These are phyloP conservation scores for Ophiocordyceps camponoti-floridani DNA, from an alignment of 2,329 filamentous ascomycete genomes.

Conservation along the genomic window DNA sequence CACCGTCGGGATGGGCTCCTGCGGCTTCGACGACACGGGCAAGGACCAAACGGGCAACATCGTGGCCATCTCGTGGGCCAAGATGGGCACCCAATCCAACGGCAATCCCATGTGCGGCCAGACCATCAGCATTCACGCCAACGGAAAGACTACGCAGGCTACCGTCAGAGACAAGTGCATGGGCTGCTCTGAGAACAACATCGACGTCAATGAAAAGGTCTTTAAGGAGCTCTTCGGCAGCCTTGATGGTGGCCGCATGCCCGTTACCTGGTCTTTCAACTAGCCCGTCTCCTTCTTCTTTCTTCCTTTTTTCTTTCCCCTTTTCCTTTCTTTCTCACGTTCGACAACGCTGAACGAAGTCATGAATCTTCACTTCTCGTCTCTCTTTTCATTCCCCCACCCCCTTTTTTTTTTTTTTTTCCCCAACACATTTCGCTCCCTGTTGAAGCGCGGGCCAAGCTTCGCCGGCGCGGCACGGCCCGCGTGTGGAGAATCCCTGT, in stretches of 20 bases:
- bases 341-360: not conserved
- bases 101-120: constrained; percentile 53
- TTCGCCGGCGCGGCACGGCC: not conserved
- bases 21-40: constrained; percentile 44
- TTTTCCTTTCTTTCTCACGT: not conserved
- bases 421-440: not conserved
- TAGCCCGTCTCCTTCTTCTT: constrained; percentile 2
- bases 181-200: constrained; percentile 36
- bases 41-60: constrained; percentile 36
- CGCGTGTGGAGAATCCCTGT: no score
- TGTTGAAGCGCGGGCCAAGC: not conserved
- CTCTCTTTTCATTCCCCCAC: not conserved
- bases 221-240: constrained; percentile 34
- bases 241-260: constrained; percentile 23
- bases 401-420: not conserved
- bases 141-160: constrained; percentile 39
- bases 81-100: constrained; percentile 50
- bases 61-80: constrained; percentile 45
- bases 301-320: not conserved
- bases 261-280: constrained; percentile 28
- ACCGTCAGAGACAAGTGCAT: constrained; percentile 59
- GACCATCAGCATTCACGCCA: constrained; percentile 42
- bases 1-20: constrained; percentile 47
- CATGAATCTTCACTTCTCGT: no score
- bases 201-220: constrained; percentile 42